These are phyloP conservation scores for Trypanosoma platydactyli DNA, from an alignment of 208 protist species.

Conservation along the genomic window DNA sequence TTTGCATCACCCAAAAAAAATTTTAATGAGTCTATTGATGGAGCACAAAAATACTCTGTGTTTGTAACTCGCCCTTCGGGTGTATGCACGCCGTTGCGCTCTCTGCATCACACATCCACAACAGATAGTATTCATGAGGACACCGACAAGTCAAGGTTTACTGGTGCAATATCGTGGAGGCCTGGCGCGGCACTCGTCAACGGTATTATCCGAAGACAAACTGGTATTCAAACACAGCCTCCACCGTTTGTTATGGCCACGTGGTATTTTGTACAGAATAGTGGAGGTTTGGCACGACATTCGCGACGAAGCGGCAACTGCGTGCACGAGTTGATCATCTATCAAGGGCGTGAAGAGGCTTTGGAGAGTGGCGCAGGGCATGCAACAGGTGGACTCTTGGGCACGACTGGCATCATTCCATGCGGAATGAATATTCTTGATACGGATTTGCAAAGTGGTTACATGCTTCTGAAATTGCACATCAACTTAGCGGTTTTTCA, in stretches of 20 bases:
- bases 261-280: conserved; percentile 51
- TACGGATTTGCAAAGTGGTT: conserved; percentile 67
- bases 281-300: conserved; percentile 9
- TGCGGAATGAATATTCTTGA: conserved; percentile 76
- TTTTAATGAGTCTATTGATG: background rate
- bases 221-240: background rate
- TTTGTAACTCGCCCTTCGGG: background rate
- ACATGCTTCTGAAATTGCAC: conserved; percentile 70
- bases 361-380: background rate
- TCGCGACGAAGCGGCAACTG: background rate
- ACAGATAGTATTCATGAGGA: background rate
- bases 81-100: background rate
- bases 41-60: background rate
- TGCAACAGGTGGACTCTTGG: background rate
- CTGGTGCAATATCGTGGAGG: background rate
- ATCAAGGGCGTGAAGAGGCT: background rate
- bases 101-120: background rate
- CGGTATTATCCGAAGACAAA: background rate
- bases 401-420: conserved; percentile 30
- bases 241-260: conserved; percentile 18
- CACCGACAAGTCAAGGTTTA: background rate
- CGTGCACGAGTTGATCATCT: conserved; percentile 9
- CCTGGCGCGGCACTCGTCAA: background rate
- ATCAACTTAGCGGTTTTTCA: conserved; percentile 32
- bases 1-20: background rate